A percentile compares a stretch with the other conserved stretches of the same genome.
Conservation (phyloP, 768 basidiomycete genomes). For the Phaeotremella fagi region DNA sequence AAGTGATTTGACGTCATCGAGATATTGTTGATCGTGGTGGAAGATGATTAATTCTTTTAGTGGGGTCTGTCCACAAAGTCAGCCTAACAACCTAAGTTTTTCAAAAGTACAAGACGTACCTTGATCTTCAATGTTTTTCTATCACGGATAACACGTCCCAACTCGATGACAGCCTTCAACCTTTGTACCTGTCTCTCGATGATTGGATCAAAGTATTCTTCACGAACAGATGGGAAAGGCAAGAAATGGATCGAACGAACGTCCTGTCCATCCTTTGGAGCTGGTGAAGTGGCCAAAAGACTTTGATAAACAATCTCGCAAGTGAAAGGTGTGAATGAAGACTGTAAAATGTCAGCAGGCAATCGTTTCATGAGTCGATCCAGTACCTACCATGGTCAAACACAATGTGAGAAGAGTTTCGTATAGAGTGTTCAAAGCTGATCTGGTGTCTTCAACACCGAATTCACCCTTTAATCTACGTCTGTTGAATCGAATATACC, state of each 20-base stretch:
- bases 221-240: conserved; percentile 84
- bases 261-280: conserved; percentile 55
- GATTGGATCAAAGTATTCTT: conserved; percentile 87
- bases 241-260: conserved; percentile 93
- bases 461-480: conserved; percentile 92
- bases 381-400: conserved; percentile 73
- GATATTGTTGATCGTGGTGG: conserved; percentile 78
- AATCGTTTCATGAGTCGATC: neutral
- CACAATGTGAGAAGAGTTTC: conserved; percentile 91
- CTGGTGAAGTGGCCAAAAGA: conserved; percentile 71
- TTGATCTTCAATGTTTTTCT: conserved; percentile 80
- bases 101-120: conserved; percentile 52
- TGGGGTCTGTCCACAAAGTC: conserved; percentile 50
- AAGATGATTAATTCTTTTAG: conserved; percentile 87
- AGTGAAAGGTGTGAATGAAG: conserved; percentile 96
- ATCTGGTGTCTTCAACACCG: conserved; percentile 75
- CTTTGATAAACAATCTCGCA: conserved; percentile 95
- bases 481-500: conserved; percentile 99
- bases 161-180: conserved; percentile 91
- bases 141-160: conserved; percentile 83
- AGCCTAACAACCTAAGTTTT: neutral
- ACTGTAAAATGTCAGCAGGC: conserved; percentile 53
- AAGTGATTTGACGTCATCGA: conserved; percentile 76
- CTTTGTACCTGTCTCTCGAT: conserved; percentile 92
- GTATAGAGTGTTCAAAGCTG: conserved; percentile 91